Conservation (phyloP, 495 filamentous ascomycete species). For the Bacidia gigantensis region DNA sequence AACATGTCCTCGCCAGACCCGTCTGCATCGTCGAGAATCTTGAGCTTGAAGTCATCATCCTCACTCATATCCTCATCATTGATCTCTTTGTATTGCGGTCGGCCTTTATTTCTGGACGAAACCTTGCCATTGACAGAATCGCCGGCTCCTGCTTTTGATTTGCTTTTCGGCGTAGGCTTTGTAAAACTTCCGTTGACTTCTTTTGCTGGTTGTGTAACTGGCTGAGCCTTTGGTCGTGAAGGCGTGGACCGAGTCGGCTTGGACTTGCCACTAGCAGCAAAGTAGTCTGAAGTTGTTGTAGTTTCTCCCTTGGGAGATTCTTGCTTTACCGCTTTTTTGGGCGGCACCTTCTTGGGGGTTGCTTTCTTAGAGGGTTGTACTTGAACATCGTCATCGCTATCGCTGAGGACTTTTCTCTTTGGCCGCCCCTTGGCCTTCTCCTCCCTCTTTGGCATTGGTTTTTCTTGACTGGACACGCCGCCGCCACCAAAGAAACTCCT, state of each 20-base stretch:
- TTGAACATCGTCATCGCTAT: slow-evolving; percentile 60
- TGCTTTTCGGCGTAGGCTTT: slow-evolving; percentile 21
- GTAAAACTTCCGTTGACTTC: slow-evolving; percentile 15
- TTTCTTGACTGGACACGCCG: slow-evolving; percentile 32
- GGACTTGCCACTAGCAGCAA: slow-evolving; percentile 43
- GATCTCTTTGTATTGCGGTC: slow-evolving; percentile 24
- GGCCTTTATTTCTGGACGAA: slow-evolving; percentile 21
- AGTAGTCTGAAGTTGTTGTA: slow-evolving; percentile 46
- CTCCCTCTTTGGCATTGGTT: slow-evolving; percentile 22
- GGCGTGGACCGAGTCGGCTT: slow-evolving; percentile 24
- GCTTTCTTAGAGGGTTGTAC: slow-evolving; percentile 19
- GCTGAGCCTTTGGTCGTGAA: slow-evolving; percentile 19
- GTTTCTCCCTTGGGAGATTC: slow-evolving; percentile 35
- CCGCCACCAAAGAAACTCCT: slow-evolving; percentile 62
- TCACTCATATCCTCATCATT: slow-evolving; percentile 30
- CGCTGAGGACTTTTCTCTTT: slow-evolving; percentile 57
- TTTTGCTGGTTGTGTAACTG: slow-evolving; percentile 4
- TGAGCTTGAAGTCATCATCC: slow-evolving; percentile 19
- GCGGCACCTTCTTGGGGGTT: slow-evolving; percentile 32
- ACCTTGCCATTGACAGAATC: slow-evolving; percentile 18
- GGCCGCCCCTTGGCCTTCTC: slow-evolving; percentile 18
- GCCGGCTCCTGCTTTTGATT: slow-evolving; percentile 8
- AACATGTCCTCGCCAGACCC: slow-evolving; percentile 63
- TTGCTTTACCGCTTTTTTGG: slow-evolving; percentile 30
- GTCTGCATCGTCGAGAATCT: slow-evolving; percentile 44